Evolutionary conservation across 192 early-diverging fungal species (phyloP), one percentile per base, ranked within the genome.

Genomic region (Linnemannia elongata): DNA sequence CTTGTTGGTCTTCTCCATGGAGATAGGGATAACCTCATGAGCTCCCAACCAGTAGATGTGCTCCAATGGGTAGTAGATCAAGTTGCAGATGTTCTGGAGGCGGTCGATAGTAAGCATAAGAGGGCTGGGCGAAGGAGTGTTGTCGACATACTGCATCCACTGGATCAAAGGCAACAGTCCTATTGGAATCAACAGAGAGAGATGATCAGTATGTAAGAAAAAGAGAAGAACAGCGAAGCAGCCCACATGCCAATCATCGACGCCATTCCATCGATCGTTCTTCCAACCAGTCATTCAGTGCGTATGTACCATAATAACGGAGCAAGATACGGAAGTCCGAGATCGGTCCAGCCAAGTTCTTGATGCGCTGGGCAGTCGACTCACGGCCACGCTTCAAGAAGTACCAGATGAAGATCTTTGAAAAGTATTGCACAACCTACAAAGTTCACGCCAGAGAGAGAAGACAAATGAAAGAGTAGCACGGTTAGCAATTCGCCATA

Each of bases 31-130:
- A 27, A 98, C 91, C 68, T 96, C 91, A 81, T 99, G 97, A 35
- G 94, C 91, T 10, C 93, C 96, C 71, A 99, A 91, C 96, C 97
- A 99, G 92, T 97, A 99, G 47, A 93, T 91, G 87, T 99, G 98
- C 85, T 99, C 98, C 41, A 99, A 92, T 36, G 98, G 98, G 80
- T 99, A 99, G 91, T 99, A 99, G 84, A 92, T 88, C 47, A 97
- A 80, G 69, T 96, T 96, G 75, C 90, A 89, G 70, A 96, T 87
- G 80, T 99, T 99, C 89, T 98, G 96, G n/a, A 96, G 81, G 33
- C 98, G 95, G 84, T 94, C 94, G 6, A 98, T 88, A 74, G 92
- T 81, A 30, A 95, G 90, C 42, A 95, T 88, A 6, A 91, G 75
- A 18, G 90, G 89, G 3, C 94, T 93, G 49, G 94, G 88, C 15